These are phyloP conservation scores for Ganoderma meredithae DNA, from an alignment of 1,284 basidiomycete genomes.

Conservation along the genomic window DNA sequence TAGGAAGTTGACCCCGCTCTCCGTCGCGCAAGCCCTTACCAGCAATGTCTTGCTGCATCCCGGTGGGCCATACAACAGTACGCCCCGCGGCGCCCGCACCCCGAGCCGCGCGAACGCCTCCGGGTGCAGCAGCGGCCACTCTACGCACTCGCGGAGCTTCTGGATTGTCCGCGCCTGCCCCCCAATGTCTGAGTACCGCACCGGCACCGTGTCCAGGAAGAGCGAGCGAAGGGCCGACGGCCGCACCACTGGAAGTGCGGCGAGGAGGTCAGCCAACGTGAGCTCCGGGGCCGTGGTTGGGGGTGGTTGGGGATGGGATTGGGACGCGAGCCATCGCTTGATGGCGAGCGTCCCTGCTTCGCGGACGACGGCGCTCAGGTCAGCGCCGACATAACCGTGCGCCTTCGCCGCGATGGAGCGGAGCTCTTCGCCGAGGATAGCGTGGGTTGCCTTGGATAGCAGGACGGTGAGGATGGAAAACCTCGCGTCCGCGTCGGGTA, in stretches of 20 bases:
- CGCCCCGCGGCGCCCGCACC: slow-evolving; percentile 88
- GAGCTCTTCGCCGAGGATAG: slow-evolving; percentile 69
- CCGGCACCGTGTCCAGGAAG: slow-evolving; percentile 86
- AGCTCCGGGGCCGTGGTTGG: slow-evolving; percentile 50
- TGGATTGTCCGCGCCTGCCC: slow-evolving; percentile 85
- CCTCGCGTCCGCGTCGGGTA: slow-evolving; percentile 88
- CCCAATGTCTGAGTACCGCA: slow-evolving; percentile 90
- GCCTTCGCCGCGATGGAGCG: slow-evolving; percentile 77
- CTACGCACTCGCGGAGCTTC: slow-evolving; percentile 87
- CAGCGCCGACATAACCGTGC: slow-evolving; percentile 98
- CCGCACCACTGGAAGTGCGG: slow-evolving; percentile 81
- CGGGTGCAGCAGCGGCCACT: slow-evolving; percentile 93
- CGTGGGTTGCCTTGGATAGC: slow-evolving; percentile 82
- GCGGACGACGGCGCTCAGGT: slow-evolving; percentile 90
- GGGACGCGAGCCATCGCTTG: slow-evolving; percentile 73
- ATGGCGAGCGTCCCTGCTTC: slow-evolving; percentile 94
- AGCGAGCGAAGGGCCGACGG: slow-evolving; percentile 96
- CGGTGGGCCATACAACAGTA: slow-evolving; percentile 95
- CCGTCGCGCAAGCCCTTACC: slow-evolving; percentile 92
- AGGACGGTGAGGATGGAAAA: slow-evolving; percentile 86
- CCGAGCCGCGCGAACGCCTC: slow-evolving; percentile 90
- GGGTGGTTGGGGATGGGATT: slow-evolving; percentile 30
- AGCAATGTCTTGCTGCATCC: slow-evolving; percentile 98
- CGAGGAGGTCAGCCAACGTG: slow-evolving; percentile 69
- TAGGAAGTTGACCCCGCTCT: slow-evolving; percentile 96